A percentile compares a stretch with the other conserved stretches of the same genome.
phyloP scores from a whole-genome alignment of 164 flowering plant genomes.

The Macadamia integrifolia region DNA sequence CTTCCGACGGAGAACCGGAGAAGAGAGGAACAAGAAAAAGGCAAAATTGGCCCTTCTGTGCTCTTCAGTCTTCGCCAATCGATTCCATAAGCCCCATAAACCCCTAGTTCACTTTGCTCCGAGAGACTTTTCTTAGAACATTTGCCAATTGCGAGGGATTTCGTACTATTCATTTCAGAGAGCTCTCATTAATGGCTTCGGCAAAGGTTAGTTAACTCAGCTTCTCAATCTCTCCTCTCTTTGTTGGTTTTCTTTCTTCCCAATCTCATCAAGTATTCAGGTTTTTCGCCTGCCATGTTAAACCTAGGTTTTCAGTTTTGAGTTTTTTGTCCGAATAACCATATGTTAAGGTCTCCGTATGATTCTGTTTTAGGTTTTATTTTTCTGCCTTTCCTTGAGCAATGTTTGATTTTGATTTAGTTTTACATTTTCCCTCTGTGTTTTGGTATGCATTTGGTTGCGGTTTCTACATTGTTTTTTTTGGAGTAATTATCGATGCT shows the following conservation, averaged over 20 bases:
- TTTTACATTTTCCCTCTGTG: not conserved
- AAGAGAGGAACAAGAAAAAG: too few species aligned
- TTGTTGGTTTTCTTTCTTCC: not conserved
- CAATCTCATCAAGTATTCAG: not conserved
- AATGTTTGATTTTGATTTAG: not conserved
- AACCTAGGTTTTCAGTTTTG: constrained; percentile 7
- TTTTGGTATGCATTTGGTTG: not conserved
- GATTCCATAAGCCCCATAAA: too few species aligned
- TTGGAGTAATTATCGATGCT: not conserved
- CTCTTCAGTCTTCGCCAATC: too few species aligned
- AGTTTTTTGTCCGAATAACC: not conserved
- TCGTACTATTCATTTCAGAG: not conserved
- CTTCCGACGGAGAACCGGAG: too few species aligned
- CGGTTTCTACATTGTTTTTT: not conserved
- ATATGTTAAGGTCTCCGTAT: not conserved
- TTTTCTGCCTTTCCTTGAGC: not conserved
- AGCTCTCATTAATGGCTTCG: constrained; percentile 21
- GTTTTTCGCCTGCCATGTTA: not conserved
- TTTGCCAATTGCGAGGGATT: too few species aligned
- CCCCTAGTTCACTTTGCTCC: too few species aligned
- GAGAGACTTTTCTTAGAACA: too few species aligned
- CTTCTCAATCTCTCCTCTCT: not conserved
- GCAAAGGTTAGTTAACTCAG: constrained; percentile 19
- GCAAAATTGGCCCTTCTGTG: too few species aligned
- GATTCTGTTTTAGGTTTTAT: not conserved